Conservation (phyloP, 1,139 yeast genomes). For the Ogataea hybrid region DNA sequence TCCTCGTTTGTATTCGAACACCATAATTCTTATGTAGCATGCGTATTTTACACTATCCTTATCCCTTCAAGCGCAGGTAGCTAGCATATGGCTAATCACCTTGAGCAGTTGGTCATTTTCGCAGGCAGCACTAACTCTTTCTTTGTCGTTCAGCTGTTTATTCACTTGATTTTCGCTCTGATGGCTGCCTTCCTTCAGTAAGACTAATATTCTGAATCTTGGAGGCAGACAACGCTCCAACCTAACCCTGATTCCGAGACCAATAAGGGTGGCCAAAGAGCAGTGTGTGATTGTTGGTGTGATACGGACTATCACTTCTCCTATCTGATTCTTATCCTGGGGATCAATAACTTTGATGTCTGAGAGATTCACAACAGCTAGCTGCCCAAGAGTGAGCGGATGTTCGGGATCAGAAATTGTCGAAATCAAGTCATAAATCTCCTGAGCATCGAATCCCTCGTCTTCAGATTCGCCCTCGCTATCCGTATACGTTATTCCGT, state of each 20-base stretch:
- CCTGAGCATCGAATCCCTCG: constrained; percentile 69
- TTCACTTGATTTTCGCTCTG: constrained; percentile 96
- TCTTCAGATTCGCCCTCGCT: constrained; percentile 17
- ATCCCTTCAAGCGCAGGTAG: constrained; percentile 54
- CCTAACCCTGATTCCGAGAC: constrained; percentile 90
- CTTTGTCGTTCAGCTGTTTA: constrained; percentile 95
- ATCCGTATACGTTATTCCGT: constrained; percentile 18
- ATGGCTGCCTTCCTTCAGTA: constrained; percentile 89
- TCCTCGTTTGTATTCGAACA: too few species aligned
- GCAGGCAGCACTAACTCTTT: constrained; percentile 97
- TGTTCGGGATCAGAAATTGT: constrained; percentile 97
- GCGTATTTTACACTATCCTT: not conserved
- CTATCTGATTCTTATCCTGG: constrained; percentile 47
- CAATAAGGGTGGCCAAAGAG: constrained; percentile 92
- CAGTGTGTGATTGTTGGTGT: constrained; percentile 99
- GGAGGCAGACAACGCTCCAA: constrained; percentile 87
- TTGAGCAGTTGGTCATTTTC: constrained; percentile 89
- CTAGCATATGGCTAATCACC: constrained; percentile 89
- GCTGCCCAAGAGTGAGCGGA: constrained; percentile 90
- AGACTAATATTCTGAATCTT: constrained; percentile 73
- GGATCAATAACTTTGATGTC: constrained; percentile 73
- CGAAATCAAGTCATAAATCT: constrained; percentile 71
- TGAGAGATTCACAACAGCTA: constrained; percentile 84
- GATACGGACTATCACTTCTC: constrained; percentile 76
- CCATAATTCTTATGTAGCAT: too few species aligned